Evolutionary conservation across 495 filamentous ascomycete genomes (phyloP), one percentile per base, ranked within the genome.

Genomic region (Xylona heveae): DNA sequence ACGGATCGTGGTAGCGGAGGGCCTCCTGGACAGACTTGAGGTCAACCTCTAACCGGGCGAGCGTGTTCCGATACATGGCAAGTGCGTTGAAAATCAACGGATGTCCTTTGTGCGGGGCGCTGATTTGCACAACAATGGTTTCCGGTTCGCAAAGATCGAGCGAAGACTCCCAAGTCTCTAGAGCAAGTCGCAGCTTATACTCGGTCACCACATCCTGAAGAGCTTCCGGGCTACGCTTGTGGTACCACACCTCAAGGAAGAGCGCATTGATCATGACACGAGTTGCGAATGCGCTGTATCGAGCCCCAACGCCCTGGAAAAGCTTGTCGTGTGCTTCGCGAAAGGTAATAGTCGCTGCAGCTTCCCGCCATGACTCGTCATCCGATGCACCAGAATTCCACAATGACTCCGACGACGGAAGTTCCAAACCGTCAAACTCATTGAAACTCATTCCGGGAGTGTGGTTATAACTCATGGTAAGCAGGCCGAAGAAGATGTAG

Each of bases 181-280:
- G 61, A 27, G 88, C 88, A 16, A 93, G 68, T 38, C 90, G 71
- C 34, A 97, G 74, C 62, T 93, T 97, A 66, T 93, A 97, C 53
- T 97, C 88, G 12, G 85, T 91, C 6, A 94, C 84, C 29, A 94
- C 83, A 51, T 92, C 85, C 50, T 94, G 88, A 31, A 93, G 59
- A 28, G 83, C 82, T 52, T 94, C 85, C 25, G 85, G 83, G 53
- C 78, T 93, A 39, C 88, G 78, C 66, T 94, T 93, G 57, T 94
- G 81, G 47, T 84, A 88, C 88, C 85, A 97, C 3, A 97, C 88
- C 47, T 94, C 88, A 35, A 97, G 64, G 66, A 95, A 97, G 36
- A 97, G 68, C 3, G 90, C 84, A 50, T 95, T 97, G 66, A 97
- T 97, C 74, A 97, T 82, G 44, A 95, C 80, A 32, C 88, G 82